Evolutionary conservation across 2,329 filamentous ascomycete species (phyloP).

Genomic region (Aspergillus melleus): DNA sequence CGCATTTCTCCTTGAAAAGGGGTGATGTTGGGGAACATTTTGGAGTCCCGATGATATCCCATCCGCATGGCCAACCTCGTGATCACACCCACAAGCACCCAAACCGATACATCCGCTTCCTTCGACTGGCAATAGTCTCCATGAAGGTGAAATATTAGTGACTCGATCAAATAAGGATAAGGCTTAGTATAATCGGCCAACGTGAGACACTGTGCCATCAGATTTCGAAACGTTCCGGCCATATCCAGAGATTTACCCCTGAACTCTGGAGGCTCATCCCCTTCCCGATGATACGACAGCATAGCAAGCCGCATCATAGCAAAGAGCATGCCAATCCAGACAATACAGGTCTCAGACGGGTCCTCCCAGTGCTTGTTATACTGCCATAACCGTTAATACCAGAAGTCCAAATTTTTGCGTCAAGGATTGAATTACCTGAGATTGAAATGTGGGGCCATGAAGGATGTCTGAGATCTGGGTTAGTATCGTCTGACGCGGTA

Average conservation of each 20-base stretch:
- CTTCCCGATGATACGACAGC: slow-evolving; percentile 61
- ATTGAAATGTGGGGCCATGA: slow-evolving; percentile 81
- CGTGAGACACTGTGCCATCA: slow-evolving; percentile 64
- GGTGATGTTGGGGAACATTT: slow-evolving; percentile 58
- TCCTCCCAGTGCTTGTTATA: slow-evolving; percentile 65
- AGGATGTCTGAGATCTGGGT: slow-evolving; percentile 58
- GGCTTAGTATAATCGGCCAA: slow-evolving; percentile 65
- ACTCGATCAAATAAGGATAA: slow-evolving; percentile 60
- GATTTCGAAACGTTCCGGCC: slow-evolving; percentile 47
- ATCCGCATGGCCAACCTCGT: slow-evolving; percentile 65
- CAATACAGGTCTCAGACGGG: slow-evolving; percentile 56
- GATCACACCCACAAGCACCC: slow-evolving; percentile 61
- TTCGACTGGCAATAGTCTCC: slow-evolving; percentile 60
- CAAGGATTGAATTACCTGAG: slow-evolving; percentile 52
- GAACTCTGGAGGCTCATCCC: slow-evolving; percentile 65
- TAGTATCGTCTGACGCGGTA: background rate
- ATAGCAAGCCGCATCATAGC: slow-evolving; percentile 65
- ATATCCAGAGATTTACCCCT: slow-evolving; percentile 54
- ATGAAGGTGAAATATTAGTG: slow-evolving; percentile 61
- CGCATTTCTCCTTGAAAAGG: slow-evolving; percentile 63
- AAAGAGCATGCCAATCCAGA: slow-evolving; percentile 64
- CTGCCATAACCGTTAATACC: slow-evolving; percentile 31
- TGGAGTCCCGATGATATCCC: slow-evolving; percentile 65
- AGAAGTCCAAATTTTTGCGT: slow-evolving; percentile 1
- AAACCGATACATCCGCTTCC: slow-evolving; percentile 61